Conservation (phyloP, 371 early-diverging fungal genomes). For the Lichtheimia corymbifera region DNA sequence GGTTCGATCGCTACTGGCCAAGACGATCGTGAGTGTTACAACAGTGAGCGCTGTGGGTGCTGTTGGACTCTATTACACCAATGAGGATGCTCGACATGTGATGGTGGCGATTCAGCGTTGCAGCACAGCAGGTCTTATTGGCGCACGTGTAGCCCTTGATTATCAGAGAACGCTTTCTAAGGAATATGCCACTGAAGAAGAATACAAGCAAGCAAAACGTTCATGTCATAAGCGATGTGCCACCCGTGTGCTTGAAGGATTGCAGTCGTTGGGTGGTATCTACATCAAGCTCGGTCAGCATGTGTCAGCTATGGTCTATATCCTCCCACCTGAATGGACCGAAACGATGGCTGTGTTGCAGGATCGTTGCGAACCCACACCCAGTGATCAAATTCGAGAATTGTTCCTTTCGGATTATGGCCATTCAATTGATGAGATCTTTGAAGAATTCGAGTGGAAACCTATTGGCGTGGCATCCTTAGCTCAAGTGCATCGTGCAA, state of each 20-base stretch:
- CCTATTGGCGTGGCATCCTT: conserved; percentile 87
- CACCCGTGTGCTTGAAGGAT: conserved; percentile 54
- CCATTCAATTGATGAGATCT: conserved; percentile 58
- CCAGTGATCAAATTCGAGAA: conserved; percentile 52
- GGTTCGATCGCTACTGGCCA: not conserved
- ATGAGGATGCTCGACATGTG: conserved; percentile 48
- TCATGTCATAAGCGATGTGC: conserved; percentile 58
- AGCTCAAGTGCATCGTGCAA: conserved; percentile 85
- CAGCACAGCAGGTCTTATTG: conserved; percentile 47
- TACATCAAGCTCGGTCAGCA: conserved; percentile 95
- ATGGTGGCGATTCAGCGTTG: conserved; percentile 44
- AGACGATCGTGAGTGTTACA: not conserved
- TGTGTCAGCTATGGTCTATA: conserved; percentile 79
- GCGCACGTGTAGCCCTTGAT: conserved; percentile 56
- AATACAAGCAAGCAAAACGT: conserved; percentile 34
- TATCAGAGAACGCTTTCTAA: conserved; percentile 63
- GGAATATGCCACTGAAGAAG: conserved; percentile 38
- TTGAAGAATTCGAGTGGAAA: conserved; percentile 68
- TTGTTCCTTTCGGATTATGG: conserved; percentile 78
- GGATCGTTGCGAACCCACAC: conserved; percentile 80
- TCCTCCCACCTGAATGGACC: conserved; percentile 91
- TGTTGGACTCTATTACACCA: conserved; percentile 42
- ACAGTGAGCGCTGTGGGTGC: conserved; percentile 20
- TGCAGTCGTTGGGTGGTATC: conserved; percentile 77
- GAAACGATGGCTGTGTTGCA: conserved; percentile 83